Evolutionary conservation across 129 eudicot genomes (phyloP).

Genomic region (Centella asiatica): DNA sequence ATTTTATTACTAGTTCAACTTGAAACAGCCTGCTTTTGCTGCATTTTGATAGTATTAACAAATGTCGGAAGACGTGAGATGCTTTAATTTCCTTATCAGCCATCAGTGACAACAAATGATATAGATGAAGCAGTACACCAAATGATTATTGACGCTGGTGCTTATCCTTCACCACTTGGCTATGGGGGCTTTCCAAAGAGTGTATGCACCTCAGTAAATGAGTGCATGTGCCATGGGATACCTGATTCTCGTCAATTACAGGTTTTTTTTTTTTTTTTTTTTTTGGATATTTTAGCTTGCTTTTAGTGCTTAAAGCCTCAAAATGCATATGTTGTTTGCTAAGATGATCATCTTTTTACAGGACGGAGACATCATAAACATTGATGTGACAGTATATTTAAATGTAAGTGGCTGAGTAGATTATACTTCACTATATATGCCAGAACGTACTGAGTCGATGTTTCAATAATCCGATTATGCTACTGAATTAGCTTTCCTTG

Average conservation of each 20-base stretch:
- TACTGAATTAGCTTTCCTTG: neutral
- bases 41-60: neutral
- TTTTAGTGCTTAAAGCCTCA: neutral
- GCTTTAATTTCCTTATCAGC: constrained; percentile 33
- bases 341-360: constrained; percentile 32
- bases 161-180: constrained; percentile 98
- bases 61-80: constrained; percentile 1
- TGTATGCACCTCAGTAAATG: constrained; percentile 93
- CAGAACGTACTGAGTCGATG: too few relatives aligned
- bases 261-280: too few relatives aligned
- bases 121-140: constrained; percentile 94
- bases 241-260: constrained; percentile 95
- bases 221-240: constrained; percentile 99
- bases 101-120: constrained; percentile 95
- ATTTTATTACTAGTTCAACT: neutral
- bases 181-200: constrained; percentile 97
- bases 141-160: constrained; percentile 97
- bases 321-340: constrained; percentile 1
- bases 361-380: constrained; percentile 97
- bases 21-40: neutral
- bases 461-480: too few relatives aligned
- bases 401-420: constrained; percentile 43
- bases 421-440: too few relatives aligned
- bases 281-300: neutral
- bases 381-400: constrained; percentile 92